Percentiles rank a stretch among this genome's conserved stretches.
Evolutionary conservation across 2,329 filamentous ascomycete species (phyloP).

Genomic region (Annulohypoxylon truncatum): DNA sequence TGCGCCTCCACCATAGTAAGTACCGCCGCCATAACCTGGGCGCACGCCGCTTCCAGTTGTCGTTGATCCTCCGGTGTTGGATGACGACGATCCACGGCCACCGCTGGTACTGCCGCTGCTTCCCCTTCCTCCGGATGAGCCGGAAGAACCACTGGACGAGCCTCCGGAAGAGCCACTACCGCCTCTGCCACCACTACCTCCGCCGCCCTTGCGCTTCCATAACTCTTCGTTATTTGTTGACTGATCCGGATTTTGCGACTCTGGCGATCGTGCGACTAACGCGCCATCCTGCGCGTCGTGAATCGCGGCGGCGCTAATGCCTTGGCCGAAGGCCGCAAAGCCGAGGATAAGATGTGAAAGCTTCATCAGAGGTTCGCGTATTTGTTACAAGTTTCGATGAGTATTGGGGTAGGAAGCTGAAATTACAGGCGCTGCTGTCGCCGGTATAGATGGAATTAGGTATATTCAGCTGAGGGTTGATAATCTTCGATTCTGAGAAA

Average conservation of each 20-base stretch:
- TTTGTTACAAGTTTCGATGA: constrained; percentile 2
- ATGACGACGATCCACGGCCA: constrained; percentile 47
- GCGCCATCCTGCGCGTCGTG: constrained; percentile 30
- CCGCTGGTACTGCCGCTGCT: constrained; percentile 19
- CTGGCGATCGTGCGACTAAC: constrained; percentile 26
- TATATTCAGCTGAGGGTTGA: background rate
- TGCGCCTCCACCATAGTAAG: constrained; percentile 75
- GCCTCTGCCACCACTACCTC: constrained; percentile 60
- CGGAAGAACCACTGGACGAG: background rate
- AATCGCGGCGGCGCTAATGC: constrained; percentile 39
- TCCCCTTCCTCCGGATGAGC: constrained; percentile 40
- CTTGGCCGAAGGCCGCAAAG: constrained; percentile 29
- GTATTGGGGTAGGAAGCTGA: background rate
- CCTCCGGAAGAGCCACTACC: constrained; percentile 50
- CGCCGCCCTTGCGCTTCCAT: constrained; percentile 71
- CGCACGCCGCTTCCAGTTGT: constrained; percentile 67
- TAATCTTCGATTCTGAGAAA: background rate
- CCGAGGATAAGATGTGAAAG: constrained; percentile 41
- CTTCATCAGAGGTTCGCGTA: constrained; percentile 44
- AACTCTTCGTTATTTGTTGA: constrained; percentile 56
- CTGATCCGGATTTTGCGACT: constrained; percentile 25
- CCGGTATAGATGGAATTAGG: background rate
- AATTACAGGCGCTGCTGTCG: background rate
- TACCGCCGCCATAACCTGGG: constrained; percentile 70
- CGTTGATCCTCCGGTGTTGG: constrained; percentile 64